phyloP scores from a whole-genome alignment of 2,329 filamentous ascomycete species.

The Fusarium mexicanum region DNA sequence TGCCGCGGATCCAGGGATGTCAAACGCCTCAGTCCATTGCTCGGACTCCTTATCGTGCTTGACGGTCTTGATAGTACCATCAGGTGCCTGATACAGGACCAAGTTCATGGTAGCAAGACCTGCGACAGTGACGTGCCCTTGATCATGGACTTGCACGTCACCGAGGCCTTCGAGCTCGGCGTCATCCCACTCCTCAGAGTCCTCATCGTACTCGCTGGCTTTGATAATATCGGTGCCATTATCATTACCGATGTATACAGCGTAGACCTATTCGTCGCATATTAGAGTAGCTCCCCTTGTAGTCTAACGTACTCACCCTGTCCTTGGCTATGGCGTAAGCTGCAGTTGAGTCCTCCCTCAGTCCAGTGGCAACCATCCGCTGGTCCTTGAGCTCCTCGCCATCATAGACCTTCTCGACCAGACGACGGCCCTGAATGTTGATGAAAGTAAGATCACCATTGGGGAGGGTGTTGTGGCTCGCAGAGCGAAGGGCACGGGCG shows the following conservation, averaged over 20 bases:
- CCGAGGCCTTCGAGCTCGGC: not conserved
- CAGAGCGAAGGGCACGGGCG: not conserved
- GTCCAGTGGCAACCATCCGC: not conserved
- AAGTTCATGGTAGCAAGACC: not conserved
- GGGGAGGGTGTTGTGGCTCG: not conserved
- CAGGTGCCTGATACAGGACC: not conserved
- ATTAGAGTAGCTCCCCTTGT: not conserved
- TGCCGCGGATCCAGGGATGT: not conserved
- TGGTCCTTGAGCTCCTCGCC: not conserved
- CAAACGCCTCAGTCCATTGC: not conserved
- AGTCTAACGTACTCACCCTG: not conserved
- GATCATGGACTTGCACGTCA: not conserved
- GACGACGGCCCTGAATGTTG: fast-evolving
- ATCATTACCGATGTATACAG: not conserved
- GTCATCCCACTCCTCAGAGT: not conserved
- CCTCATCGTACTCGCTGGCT: not conserved
- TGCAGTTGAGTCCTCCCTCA: not conserved
- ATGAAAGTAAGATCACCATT: not conserved
- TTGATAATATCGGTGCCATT: too few relatives aligned
- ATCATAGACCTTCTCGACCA: not conserved
- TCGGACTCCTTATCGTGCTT: not conserved
- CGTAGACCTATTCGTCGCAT: not conserved
- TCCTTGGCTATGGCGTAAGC: not conserved
- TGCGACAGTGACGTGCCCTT: not conserved
- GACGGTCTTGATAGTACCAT: not conserved